These are phyloP conservation scores for Tricholoma bakamatsutake DNA, from an alignment of 768 basidiomycete genomes.

Conservation along the genomic window DNA sequence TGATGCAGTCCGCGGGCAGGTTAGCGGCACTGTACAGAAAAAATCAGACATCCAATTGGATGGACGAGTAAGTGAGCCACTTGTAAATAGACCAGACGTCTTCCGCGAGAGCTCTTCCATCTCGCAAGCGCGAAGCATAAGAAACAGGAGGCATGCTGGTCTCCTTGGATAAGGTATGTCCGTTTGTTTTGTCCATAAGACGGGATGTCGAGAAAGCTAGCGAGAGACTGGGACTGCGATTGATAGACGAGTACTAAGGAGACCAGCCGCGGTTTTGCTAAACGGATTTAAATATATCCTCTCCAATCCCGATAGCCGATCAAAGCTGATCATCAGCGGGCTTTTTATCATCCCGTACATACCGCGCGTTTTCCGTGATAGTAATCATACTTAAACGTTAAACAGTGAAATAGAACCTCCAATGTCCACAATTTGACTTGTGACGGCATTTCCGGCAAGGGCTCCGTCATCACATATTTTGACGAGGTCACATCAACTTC, in stretches of 20 bases:
- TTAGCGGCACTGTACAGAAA: constrained; percentile 61
- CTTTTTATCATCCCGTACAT: no score
- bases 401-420: no score
- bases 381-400: no score
- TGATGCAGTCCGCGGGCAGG: constrained; percentile 87
- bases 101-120: constrained; percentile 71
- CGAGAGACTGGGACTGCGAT: not conserved
- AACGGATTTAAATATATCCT: not conserved
- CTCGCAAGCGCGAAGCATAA: constrained; percentile 64
- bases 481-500: no score
- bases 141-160: constrained; percentile 44
- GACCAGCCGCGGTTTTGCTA: not conserved
- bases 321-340: not conserved
- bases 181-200: constrained; percentile 8
- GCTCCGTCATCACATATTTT: no score
- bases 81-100: constrained; percentile 95
- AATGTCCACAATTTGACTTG: no score
- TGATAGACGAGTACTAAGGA: not conserved
- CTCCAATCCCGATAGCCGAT: no score
- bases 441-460: no score
- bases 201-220: constrained; percentile 12
- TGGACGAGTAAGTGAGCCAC: constrained; percentile 31
- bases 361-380: no score
- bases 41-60: constrained; percentile 6
- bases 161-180: constrained; percentile 24